phyloP scores from a whole-genome alignment of 257 asterid genomes.

The Sherardia arvensis region DNA sequence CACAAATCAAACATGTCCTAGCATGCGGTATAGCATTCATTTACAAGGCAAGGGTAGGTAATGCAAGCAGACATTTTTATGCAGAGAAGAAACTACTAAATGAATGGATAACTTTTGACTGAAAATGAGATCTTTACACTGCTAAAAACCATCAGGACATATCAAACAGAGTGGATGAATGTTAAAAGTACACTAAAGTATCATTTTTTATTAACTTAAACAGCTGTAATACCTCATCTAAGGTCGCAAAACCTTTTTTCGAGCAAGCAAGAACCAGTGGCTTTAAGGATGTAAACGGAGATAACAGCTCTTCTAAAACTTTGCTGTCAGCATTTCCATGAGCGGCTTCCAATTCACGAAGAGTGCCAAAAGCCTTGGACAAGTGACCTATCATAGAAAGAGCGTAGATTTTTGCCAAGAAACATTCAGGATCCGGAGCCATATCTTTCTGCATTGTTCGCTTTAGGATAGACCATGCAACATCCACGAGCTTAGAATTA shows the following conservation, averaged over 20 bases:
- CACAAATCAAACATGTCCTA: background rate
- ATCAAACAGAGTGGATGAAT: background rate
- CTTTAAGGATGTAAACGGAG: slow-evolving; percentile 64
- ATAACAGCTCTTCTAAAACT: slow-evolving; percentile 46
- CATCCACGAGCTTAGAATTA: slow-evolving; percentile 62
- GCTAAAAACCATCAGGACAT: background rate
- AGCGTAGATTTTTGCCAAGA: slow-evolving; percentile 60
- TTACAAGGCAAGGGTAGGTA: background rate
- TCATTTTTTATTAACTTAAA: background rate
- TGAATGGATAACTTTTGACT: background rate
- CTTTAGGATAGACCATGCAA: slow-evolving; percentile 77
- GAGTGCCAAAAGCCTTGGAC: slow-evolving; percentile 72
- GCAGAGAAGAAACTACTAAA: background rate
- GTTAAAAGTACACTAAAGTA: background rate
- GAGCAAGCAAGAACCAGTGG: slow-evolving; percentile 71
- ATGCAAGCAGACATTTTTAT: background rate
- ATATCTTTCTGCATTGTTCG: slow-evolving; percentile 53
- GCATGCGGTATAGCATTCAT: background rate
- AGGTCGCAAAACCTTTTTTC: slow-evolving; percentile 55
- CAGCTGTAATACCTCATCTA: slow-evolving; percentile 57
- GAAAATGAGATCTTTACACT: too few species aligned
- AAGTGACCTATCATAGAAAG: slow-evolving; percentile 68
- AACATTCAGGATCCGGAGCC: slow-evolving; percentile 65
- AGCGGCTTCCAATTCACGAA: slow-evolving; percentile 64
- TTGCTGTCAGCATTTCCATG: slow-evolving; percentile 38